Conservation (phyloP, 768 basidiomycete species). For the Boletus vermiculosoides region DNA sequence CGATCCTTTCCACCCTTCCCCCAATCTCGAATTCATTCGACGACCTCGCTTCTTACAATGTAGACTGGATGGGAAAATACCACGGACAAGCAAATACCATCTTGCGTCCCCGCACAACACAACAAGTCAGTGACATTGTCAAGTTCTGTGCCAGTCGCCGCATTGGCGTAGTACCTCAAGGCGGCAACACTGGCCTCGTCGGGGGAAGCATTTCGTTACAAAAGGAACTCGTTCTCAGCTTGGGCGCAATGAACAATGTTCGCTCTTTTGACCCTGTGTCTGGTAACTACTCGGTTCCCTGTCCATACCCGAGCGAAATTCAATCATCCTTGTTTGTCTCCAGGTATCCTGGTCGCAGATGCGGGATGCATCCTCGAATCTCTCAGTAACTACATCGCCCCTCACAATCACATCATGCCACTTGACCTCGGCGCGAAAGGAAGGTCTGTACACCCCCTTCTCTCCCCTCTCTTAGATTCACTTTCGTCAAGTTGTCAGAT, state of each 20-base stretch:
- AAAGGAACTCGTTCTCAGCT: slow-evolving; percentile 84
- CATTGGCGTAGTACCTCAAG: slow-evolving; percentile 94
- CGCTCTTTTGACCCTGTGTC: slow-evolving; percentile 84
- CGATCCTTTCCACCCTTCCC: slow-evolving; percentile 67
- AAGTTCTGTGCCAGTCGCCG: slow-evolving; percentile 79
- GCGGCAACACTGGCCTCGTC: slow-evolving; percentile 97
- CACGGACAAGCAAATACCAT: slow-evolving; percentile 81
- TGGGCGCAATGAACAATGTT: slow-evolving; percentile 78
- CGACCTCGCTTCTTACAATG: slow-evolving; percentile 79
- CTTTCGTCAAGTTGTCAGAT: slow-evolving; percentile 77
- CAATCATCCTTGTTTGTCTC: slow-evolving; percentile 4
- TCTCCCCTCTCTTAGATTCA: slow-evolving; percentile 4
- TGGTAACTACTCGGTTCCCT: slow-evolving; percentile 42
- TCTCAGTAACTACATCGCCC: slow-evolving; percentile 81
- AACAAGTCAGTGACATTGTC: slow-evolving; percentile 86
- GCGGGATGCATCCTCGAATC: slow-evolving; percentile 92
- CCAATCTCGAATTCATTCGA: slow-evolving; percentile 46
- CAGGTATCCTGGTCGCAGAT: slow-evolving; percentile 89
- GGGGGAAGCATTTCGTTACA: slow-evolving; percentile 89
- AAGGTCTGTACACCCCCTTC: slow-evolving; percentile 51
- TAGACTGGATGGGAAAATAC: slow-evolving; percentile 97
- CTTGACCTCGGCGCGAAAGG: slow-evolving; percentile 95
- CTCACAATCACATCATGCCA: slow-evolving; percentile 93
- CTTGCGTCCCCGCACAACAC: slow-evolving; percentile 81
- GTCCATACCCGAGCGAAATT: slow-evolving; percentile 3